Base-by-base conservation (phyloP, 495 filamentous ascomycete genomes). In the Endocarpon pusillum region DNA sequence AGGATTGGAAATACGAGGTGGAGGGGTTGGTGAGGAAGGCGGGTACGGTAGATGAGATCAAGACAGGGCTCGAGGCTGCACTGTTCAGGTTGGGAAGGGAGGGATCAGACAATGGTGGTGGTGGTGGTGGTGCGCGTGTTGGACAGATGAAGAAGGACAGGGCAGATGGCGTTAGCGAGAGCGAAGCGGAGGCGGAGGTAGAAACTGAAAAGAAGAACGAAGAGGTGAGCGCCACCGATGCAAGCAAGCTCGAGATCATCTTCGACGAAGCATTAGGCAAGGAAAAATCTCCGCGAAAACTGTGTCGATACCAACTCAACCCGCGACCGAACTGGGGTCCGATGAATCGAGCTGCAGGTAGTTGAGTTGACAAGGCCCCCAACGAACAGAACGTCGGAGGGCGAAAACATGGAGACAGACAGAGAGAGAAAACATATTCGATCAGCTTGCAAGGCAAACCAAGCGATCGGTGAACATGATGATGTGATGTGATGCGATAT, bases 311-410 rank as follows among this genome's bases (percentile, higher is more conserved):
- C 52, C 91, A 91, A 58, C 47, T 69, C 19, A 94, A 96, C 48
- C 89, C 89, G 10, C 59, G 73, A 22, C 73, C 78, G 28, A 86
- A 96, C 47, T 97, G 89, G 89, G 89, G 89, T 0, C 89, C 89
- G 0, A 74, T 94, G 73, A 75, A 62, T 43, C 66, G 72, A 31
- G 87, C 87, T 3, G 42, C 42, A 24, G 47, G 52, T 1, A 35
- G 43, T 7, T n/a, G 28, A 15, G 12, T 7, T 5, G 12, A 17
- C 12, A 7, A 31, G 28, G 28, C n/a, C n/a, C n/a, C n/a, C n/a
- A n/a, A n/a, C n/a, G n/a, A n/a, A n/a, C n/a, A n/a, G n/a, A n/a
- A n/a, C n/a, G n/a, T n/a, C n/a, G 23, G 9, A 26, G 9, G 23
- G 23, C 23, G 23, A 12, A 26, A 9, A 26, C 23, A 26, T 12